A percentile compares a stretch with the other conserved stretches of the same genome.
phyloP scores from a whole-genome alignment of 306 rosid species.

The Casuarina equisetifolia region DNA sequence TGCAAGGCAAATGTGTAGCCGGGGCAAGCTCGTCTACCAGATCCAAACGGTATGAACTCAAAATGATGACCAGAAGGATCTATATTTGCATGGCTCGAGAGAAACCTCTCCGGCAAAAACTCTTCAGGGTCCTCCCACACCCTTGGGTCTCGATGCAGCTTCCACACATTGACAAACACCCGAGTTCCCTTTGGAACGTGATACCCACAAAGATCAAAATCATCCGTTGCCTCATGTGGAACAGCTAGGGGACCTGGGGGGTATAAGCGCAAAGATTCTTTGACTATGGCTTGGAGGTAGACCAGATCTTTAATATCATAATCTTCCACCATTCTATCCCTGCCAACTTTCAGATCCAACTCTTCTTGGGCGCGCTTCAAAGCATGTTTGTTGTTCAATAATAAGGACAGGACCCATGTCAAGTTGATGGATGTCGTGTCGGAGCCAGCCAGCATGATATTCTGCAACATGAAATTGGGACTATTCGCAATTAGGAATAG shows the following conservation, averaged over 20 bases:
- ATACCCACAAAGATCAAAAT: slow-evolving; percentile 38
- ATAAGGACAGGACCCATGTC: background rate
- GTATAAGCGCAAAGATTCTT: slow-evolving; percentile 51
- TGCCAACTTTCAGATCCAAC: slow-evolving; percentile 41
- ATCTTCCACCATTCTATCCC: slow-evolving; percentile 42
- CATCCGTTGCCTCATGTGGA: slow-evolving; percentile 59
- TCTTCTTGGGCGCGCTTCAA: slow-evolving; percentile 55
- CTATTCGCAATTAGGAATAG: too few species aligned
- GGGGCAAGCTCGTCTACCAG: slow-evolving; percentile 57
- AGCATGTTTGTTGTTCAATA: background rate
- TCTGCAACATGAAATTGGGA: background rate
- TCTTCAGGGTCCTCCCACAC: slow-evolving; percentile 45
- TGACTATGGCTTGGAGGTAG: slow-evolving; percentile 53
- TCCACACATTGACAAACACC: slow-evolving; percentile 54
- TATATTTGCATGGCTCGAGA: slow-evolving; percentile 24
- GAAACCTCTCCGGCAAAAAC: slow-evolving; percentile 56
- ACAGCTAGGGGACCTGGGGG: slow-evolving; percentile 53
- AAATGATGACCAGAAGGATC: slow-evolving; percentile 42
- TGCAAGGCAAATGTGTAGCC: slow-evolving; percentile 47
- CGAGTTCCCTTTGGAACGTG: slow-evolving; percentile 48
- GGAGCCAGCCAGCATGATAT: background rate
- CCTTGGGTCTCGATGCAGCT: slow-evolving; percentile 53
- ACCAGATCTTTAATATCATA: slow-evolving; percentile 36
- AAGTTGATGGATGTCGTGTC: background rate
- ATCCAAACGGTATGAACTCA: slow-evolving; percentile 57